These are phyloP conservation scores for Aphanomyces euteiches DNA, from an alignment of 352 stramenopile genomes.

Conservation along the genomic window DNA sequence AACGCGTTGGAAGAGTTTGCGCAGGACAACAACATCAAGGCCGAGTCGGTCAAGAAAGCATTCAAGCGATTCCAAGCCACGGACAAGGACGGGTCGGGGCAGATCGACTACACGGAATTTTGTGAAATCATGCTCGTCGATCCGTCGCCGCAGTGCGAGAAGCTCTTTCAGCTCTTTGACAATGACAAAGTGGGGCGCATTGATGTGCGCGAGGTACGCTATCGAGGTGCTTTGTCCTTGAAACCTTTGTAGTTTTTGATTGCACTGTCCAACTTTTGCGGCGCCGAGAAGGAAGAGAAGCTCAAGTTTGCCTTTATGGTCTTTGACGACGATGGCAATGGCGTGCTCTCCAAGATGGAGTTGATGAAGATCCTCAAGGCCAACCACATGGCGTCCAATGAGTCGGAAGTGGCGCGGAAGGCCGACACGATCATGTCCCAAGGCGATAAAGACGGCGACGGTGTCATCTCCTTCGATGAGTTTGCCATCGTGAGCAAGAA, in stretches of 20 bases:
- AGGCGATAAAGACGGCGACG: conserved; percentile 94
- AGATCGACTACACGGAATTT: conserved; percentile 97
- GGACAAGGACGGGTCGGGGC: conserved; percentile 91
- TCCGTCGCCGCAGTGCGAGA: conserved; percentile 86
- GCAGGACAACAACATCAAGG: conserved; percentile 93
- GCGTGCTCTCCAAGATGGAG: conserved; percentile 92
- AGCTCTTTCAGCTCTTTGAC: conserved; percentile 93
- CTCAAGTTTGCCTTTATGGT: conserved; percentile 96
- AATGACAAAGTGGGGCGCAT: conserved; percentile 90
- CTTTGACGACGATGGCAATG: conserved; percentile 94
- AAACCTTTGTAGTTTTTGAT: conserved; percentile 79
- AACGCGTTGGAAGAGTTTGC: conserved; percentile 90
- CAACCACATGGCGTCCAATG: conserved; percentile 92
- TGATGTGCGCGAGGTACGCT: conserved; percentile 76
- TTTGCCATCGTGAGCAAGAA: conserved; percentile 95
- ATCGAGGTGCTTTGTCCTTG: not conserved
- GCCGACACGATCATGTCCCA: conserved; percentile 97
- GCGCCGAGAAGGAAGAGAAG: conserved; percentile 93
- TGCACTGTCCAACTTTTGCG: conserved; percentile 91
- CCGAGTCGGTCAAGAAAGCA: conserved; percentile 94
- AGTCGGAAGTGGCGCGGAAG: conserved; percentile 91
- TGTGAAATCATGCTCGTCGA: conserved; percentile 95
- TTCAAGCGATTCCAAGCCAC: conserved; percentile 95
- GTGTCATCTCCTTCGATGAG: conserved; percentile 96
- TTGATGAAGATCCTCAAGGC: conserved; percentile 94